Conservation (phyloP, 2,329 filamentous ascomycete genomes). For the Sporothrix globosa region DNA sequence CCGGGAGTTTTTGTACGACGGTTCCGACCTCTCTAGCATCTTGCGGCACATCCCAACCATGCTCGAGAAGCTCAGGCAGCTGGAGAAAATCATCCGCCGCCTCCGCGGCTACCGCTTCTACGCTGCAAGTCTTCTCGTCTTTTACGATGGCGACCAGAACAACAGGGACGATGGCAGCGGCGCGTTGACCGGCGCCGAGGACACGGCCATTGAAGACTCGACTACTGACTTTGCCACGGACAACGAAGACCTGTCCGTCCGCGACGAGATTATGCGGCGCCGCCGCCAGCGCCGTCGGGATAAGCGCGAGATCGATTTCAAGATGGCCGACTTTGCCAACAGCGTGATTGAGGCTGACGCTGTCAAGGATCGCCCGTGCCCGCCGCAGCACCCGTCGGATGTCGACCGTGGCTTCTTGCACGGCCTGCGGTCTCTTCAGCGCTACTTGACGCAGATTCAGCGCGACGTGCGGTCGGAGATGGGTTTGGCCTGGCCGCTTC, state of each 20-base stretch:
- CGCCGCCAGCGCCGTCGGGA: slow-evolving; percentile 42
- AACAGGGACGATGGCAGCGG: slow-evolving; percentile 43
- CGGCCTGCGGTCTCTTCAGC: slow-evolving; percentile 74
- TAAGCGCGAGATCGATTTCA: slow-evolving; percentile 76
- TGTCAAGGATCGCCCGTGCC: slow-evolving; percentile 66
- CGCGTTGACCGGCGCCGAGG: slow-evolving; percentile 52
- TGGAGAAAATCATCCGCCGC: slow-evolving; percentile 80
- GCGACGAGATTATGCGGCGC: slow-evolving; percentile 32
- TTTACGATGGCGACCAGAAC: slow-evolving; percentile 83
- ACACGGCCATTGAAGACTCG: slow-evolving; percentile 59
- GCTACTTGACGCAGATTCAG: slow-evolving; percentile 87
- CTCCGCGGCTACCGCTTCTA: slow-evolving; percentile 91
- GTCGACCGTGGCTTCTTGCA: slow-evolving; percentile 89
- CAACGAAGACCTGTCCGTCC: slow-evolving; percentile 51
- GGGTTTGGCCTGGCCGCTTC: slow-evolving; percentile 45
- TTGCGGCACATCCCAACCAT: slow-evolving; percentile 85
- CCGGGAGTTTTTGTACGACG: slow-evolving; percentile 88
- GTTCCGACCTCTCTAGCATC: slow-evolving; percentile 77
- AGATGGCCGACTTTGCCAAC: slow-evolving; percentile 98
- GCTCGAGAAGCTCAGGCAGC: slow-evolving; percentile 76
- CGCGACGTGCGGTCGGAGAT: slow-evolving; percentile 67
- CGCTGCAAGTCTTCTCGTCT: slow-evolving; percentile 89
- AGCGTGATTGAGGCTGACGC: slow-evolving; percentile 87
- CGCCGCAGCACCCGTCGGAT: slow-evolving; percentile 76
- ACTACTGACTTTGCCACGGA: slow-evolving; percentile 63